These are phyloP conservation scores for Blastobotrys robertii DNA, from an alignment of 805 yeast genomes.

Conservation along the genomic window DNA sequence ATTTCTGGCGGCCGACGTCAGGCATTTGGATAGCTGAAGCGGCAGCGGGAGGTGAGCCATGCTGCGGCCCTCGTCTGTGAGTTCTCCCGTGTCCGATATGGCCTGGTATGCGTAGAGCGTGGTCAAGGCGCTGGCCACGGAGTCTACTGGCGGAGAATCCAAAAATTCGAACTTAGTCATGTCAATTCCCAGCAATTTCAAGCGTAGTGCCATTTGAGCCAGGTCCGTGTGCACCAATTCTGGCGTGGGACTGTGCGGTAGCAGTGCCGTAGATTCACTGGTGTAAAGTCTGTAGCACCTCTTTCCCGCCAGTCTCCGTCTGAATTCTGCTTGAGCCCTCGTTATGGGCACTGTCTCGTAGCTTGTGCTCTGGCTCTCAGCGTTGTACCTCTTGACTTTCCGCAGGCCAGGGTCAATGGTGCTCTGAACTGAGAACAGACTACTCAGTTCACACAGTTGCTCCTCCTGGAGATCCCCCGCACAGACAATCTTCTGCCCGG, in stretches of 20 bases:
- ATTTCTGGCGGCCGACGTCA: conserved; percentile 45
- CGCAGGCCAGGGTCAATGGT: conserved; percentile 68
- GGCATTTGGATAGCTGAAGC: conserved; percentile 57
- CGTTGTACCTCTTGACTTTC: conserved; percentile 45
- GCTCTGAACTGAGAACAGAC: conserved; percentile 29
- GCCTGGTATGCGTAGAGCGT: conserved; percentile 73
- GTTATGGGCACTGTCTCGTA: conserved; percentile 33
- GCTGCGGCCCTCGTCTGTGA: conserved; percentile 50
- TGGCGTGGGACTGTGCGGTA: conserved; percentile 58
- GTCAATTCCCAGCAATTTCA: conserved; percentile 55
- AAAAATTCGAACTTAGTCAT: conserved; percentile 57
- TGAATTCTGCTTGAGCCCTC: conserved; percentile 55
- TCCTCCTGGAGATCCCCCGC: conserved; percentile 34
- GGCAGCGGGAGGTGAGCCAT: conserved; percentile 68
- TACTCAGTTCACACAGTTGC: conserved; percentile 47
- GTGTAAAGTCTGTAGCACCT: conserved; percentile 9
- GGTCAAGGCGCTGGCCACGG: conserved; percentile 58
- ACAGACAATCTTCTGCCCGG: conserved; percentile 20
- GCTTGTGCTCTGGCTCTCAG: conserved; percentile 13
- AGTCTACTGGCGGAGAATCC: conserved; percentile 65
- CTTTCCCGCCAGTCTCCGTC: conserved; percentile 35
- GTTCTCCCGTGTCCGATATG: conserved; percentile 52
- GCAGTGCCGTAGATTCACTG: conserved; percentile 57
- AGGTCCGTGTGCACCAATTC: conserved; percentile 76
- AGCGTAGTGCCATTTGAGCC: conserved; percentile 51